Evolutionary conservation across 179 eudicot genomes (phyloP), one percentile per base, ranked within the genome.

Genomic region (Actinidia arguta): DNA sequence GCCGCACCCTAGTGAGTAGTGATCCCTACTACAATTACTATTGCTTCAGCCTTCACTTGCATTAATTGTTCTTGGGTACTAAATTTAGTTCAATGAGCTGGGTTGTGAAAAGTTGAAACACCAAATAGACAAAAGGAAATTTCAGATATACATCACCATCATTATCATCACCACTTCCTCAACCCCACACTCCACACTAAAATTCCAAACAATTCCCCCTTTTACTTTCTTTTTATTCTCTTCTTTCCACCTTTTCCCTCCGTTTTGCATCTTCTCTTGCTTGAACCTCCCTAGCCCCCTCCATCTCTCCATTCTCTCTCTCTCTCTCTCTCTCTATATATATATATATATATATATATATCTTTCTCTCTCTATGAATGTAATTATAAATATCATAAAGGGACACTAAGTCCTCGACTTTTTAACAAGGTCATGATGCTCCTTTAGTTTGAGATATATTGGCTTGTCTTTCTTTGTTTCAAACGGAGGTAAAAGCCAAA

Each of bases 201-300:
- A 83, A 83, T 81, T 82, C 81, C 84, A 85, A 84, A 82, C 83
- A 68, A 85, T 81, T 81, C 73, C 85, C 81, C 79, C 86, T 72
- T 79, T 78, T 48, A 3, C 78, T 75, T 56, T 83, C 74, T 61
- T 78, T 78, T 25, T 50, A 50, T 55, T 66, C 72, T 46, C 78
- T 59, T 18, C 83, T 48, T 44, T 67, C 74, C 62, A 50, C 73
- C 61, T 69, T 70, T 75, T 76, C 73, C 80, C 76, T 31, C 73
- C 47, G 63, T 79, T 76, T 79, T 44, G 17, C 64, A 52, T 47
- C 55, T 71, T 44, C 77, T 54, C 76, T 80, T 46, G 54, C 66
- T 52, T 36, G 76, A 64, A 68, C 85, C 68, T 73, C 73, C 72
- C 79, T 36, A 20, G 55, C 74, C 27, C 80, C 25, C 58, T 48